Evolutionary conservation across 129 eudicot genomes (phyloP).

Genomic region (Centaurea solstitialis): DNA sequence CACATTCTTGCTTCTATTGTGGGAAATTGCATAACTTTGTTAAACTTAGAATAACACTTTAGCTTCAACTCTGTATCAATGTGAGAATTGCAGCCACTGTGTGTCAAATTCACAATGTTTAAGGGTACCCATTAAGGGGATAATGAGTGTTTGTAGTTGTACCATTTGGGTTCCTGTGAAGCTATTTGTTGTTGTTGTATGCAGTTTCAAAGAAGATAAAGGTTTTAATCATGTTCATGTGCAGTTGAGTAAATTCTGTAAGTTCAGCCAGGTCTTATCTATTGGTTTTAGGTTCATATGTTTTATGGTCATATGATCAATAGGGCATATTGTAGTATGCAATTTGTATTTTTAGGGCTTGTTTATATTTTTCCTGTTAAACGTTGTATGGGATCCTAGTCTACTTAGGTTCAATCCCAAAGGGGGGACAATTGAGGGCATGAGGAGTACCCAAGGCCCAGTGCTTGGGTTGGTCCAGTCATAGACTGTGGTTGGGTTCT

Average conservation of each 20-base stretch:
- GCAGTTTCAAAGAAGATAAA: neutral
- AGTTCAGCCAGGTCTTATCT: slow-evolving; percentile 1
- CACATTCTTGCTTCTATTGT: neutral
- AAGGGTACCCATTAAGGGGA: neutral
- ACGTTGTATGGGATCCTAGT: neutral
- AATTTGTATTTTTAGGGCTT: slow-evolving; percentile 14
- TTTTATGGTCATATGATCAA: slow-evolving; percentile 18
- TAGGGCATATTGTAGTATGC: slow-evolving; percentile 31
- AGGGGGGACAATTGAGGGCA: too few relatives aligned
- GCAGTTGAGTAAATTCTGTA: slow-evolving; percentile 24
- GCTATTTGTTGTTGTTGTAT: neutral
- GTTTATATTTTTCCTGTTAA: neutral
- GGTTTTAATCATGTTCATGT: neutral
- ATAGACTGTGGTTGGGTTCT: too few relatives aligned
- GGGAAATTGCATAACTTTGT: neutral
- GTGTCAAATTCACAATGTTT: neutral
- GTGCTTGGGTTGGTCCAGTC: too few relatives aligned
- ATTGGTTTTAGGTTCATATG: slow-evolving; percentile 22
- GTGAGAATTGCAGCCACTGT: neutral
- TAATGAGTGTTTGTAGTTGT: neutral
- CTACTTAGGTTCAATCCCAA: too few relatives aligned
- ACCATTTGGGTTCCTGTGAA: neutral
- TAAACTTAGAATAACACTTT: neutral
- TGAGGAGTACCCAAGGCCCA: too few relatives aligned
- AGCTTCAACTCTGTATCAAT: neutral